phyloP scores from a whole-genome alignment of 495 filamentous ascomycete genomes.

The Amorphotheca resinae region DNA sequence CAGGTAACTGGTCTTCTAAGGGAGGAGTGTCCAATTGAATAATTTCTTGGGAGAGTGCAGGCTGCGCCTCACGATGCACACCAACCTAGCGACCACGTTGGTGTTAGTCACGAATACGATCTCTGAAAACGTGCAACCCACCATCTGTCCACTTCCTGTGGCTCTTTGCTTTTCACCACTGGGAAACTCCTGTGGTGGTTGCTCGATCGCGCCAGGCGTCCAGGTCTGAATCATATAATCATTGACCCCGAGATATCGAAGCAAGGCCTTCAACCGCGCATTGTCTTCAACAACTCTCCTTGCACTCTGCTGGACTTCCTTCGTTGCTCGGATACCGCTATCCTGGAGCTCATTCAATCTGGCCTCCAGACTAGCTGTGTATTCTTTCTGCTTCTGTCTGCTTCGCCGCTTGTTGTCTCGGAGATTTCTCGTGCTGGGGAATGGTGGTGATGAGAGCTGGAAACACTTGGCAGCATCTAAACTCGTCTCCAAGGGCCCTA shows the following conservation, averaged over 20 bases:
- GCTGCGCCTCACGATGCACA: background rate
- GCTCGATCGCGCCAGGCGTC: background rate
- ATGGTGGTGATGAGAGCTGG: no score
- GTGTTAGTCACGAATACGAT: no score
- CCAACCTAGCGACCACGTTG: background rate
- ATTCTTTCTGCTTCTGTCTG: constrained; percentile 49
- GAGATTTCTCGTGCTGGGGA: no score
- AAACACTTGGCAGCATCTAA: no score
- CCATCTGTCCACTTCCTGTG: no score
- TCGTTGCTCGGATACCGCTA: constrained; percentile 32
- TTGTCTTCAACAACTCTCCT: constrained; percentile 39
- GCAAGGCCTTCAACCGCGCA: constrained; percentile 28
- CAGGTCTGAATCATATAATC: constrained; percentile 25
- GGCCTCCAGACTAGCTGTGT: constrained; percentile 46
- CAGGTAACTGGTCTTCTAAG: no score
- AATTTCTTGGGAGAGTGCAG: no score
- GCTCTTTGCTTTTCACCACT: no score
- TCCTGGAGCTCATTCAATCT: constrained; percentile 35
- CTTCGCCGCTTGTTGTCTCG: constrained; percentile 56
- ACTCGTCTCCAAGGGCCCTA: no score
- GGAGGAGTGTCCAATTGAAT: no score
- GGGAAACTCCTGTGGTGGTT: no score
- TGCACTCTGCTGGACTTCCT: constrained; percentile 40
- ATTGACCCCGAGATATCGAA: constrained; percentile 24
- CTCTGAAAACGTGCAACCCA: no score